A percentile compares a stretch with the other conserved stretches of the same genome.
Evolutionary conservation across 1,284 basidiomycete species (phyloP).

Genomic region (Cutaneotrichosporon dermatis): DNA sequence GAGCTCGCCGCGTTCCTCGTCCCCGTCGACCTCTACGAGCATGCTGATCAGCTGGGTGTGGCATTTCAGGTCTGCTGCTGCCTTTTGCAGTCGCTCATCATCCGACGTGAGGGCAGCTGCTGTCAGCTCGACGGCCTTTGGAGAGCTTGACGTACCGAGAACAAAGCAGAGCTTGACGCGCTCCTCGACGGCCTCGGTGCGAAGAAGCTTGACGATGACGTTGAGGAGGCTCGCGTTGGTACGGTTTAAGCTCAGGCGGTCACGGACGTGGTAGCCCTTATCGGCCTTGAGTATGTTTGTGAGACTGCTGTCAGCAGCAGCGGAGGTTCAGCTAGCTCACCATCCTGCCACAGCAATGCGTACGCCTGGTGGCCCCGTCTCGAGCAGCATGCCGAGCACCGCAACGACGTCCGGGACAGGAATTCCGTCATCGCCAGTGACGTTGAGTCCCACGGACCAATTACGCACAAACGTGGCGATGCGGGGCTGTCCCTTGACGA

Average conservation of each 20-base stretch:
- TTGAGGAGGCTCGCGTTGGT: constrained; percentile 25
- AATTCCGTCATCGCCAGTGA: constrained; percentile 7
- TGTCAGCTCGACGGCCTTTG: neutral
- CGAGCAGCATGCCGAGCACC: constrained; percentile 31
- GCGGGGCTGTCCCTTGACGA: constrained; percentile 61
- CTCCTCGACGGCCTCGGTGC: constrained; percentile 34
- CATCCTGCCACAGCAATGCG: constrained; percentile 43
- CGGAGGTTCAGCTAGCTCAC: constrained; percentile 19
- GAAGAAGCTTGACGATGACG: constrained; percentile 31
- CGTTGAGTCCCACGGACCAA: constrained; percentile 17
- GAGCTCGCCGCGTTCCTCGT: constrained; percentile 57
- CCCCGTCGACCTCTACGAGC: constrained; percentile 46
- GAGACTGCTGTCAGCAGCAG: constrained; percentile 22
- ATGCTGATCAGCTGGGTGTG: constrained; percentile 26
- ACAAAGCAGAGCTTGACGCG: constrained; percentile 59
- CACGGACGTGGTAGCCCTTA: constrained; percentile 19
- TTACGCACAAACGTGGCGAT: constrained; percentile 23
- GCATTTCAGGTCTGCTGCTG: constrained; percentile 32
- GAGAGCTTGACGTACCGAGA: constrained; percentile 53
- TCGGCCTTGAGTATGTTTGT: constrained; percentile 42
- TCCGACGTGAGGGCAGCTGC: constrained; percentile 68
- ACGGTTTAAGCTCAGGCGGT: constrained; percentile 15
- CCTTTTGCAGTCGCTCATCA: constrained; percentile 59
- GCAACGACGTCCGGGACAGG: constrained; percentile 18
- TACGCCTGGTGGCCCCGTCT: constrained; percentile 30